A percentile compares a stretch with the other conserved stretches of the same genome.
phyloP scores from a whole-genome alignment of 2,329 filamentous ascomycete species.

The Periconia digitata region DNA sequence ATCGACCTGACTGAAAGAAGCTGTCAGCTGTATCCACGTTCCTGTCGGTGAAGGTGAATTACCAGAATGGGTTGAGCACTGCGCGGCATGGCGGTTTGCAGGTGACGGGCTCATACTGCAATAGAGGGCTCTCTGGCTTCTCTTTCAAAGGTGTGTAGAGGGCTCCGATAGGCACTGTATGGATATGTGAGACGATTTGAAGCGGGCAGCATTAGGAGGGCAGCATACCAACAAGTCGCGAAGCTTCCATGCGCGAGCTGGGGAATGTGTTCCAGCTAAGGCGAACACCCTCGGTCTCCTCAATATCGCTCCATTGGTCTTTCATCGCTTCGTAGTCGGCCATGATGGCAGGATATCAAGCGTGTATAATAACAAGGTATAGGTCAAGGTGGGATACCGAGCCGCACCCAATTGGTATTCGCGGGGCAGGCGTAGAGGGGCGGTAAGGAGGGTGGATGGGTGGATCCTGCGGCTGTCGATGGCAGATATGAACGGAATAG shows the following conservation, averaged over 20 bases:
- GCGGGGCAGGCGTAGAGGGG: slow-evolving; percentile 25
- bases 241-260: slow-evolving; percentile 97
- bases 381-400: slow-evolving; percentile 17
- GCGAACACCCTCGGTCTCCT: slow-evolving; percentile 93
- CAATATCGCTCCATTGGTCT: slow-evolving; percentile 94
- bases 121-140: slow-evolving; percentile 81
- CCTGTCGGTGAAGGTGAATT: slow-evolving; percentile 36
- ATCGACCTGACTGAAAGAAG: slow-evolving; percentile 71
- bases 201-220: background rate
- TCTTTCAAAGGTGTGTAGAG: slow-evolving; percentile 96
- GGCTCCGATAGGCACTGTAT: slow-evolving; percentile 82
- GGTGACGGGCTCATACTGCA: slow-evolving; percentile 94
- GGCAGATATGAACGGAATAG: slow-evolving; percentile 6
- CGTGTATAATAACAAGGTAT: slow-evolving; percentile 6
- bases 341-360: slow-evolving; percentile 57
- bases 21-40: slow-evolving; percentile 14
- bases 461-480: slow-evolving; percentile 2
- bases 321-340: slow-evolving; percentile 85
- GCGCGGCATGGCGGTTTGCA: slow-evolving; percentile 96
- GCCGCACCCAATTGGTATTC: slow-evolving; percentile 33
- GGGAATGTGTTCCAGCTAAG: slow-evolving; percentile 99
- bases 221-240: slow-evolving; percentile 67
- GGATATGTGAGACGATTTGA: slow-evolving; percentile 3
- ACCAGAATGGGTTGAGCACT: slow-evolving; percentile 97
- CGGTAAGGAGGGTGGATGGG: slow-evolving; percentile 1